Evolutionary conservation across 345 rosid species (phyloP).

Genomic region (Jatropha curcas): DNA sequence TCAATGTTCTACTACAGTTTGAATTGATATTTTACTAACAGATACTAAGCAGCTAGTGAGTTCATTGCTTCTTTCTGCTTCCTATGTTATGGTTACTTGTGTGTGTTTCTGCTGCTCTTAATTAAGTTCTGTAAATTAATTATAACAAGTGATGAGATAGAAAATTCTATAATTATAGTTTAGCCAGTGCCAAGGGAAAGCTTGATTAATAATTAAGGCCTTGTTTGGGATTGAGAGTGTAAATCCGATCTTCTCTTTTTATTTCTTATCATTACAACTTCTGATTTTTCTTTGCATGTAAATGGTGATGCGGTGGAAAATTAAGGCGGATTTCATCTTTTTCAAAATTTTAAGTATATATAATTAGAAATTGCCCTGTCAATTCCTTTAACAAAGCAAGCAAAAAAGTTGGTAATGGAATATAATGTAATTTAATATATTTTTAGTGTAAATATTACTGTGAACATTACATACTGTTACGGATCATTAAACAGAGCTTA

Average conservation of each 20-base stretch:
- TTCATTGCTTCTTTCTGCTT: not conserved
- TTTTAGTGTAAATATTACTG: no score
- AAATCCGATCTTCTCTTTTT: not conserved
- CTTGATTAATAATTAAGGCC: not conserved
- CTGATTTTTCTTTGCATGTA: slow-evolving; percentile 3
- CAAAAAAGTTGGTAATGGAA: no score
- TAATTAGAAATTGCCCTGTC: no score
- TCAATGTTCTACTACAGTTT: slow-evolving; percentile 65
- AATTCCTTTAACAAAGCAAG: no score
- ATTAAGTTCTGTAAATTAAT: slow-evolving; percentile 8
- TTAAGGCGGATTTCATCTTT: no score
- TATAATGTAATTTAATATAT: no score
- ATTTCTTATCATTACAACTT: not conserved
- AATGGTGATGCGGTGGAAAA: no score
- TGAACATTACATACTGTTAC: no score
- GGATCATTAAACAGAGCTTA: no score
- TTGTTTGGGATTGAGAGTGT: not conserved
- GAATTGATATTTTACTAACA: slow-evolving; percentile 14
- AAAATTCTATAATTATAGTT: not conserved
- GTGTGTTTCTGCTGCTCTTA: not conserved
- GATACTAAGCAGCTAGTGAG: not conserved
- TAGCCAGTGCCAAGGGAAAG: slow-evolving; percentile 18
- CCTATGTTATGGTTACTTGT: not conserved
- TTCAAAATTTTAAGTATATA: no score
- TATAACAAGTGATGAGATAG: not conserved